phyloP scores from a whole-genome alignment of 257 asterid species.

The Solanum paucissectum region DNA sequence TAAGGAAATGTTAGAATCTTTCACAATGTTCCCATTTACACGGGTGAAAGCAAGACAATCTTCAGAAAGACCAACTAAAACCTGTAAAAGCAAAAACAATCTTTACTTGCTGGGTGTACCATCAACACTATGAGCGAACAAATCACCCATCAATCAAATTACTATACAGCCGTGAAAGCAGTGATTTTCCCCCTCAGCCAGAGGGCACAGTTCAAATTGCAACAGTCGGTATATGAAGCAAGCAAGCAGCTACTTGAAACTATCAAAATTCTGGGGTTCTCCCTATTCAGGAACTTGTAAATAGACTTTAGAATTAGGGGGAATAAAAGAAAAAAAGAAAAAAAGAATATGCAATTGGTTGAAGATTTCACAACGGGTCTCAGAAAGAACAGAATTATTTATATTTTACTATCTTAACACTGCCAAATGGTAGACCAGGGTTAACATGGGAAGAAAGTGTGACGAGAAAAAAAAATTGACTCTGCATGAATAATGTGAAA shows the following conservation, averaged over 20 bases:
- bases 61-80: neutral
- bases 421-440: neutral
- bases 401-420: neutral
- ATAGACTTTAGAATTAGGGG: neutral
- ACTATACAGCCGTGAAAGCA: neutral
- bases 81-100: neutral
- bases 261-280: neutral
- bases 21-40: neutral
- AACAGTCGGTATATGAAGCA: neutral
- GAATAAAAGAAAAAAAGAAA: neutral
- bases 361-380: neutral
- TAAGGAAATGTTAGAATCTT: neutral
- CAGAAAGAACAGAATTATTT: neutral
- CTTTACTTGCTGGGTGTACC: neutral
- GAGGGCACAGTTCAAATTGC: neutral
- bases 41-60: neutral
- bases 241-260: neutral
- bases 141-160: neutral
- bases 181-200: neutral
- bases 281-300: neutral
- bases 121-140: neutral
- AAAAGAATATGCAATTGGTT: neutral
- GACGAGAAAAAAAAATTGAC: neutral
- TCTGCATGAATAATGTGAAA: neutral
- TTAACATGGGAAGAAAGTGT: neutral